These are phyloP conservation scores for Dendrostoma leiphaemia DNA, from an alignment of 2,329 filamentous ascomycete species.

Conservation along the genomic window DNA sequence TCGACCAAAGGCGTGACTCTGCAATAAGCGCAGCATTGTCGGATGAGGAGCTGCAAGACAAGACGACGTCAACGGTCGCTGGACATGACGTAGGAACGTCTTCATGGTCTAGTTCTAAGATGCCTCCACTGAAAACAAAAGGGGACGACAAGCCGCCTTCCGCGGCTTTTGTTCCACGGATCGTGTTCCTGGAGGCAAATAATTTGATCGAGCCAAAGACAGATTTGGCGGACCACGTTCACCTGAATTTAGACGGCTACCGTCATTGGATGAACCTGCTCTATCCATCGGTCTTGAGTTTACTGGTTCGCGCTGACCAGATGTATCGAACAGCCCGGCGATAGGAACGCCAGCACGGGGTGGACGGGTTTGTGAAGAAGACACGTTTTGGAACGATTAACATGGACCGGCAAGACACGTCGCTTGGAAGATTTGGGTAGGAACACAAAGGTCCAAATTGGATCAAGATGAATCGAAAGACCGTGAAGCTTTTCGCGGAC, in stretches of 20 bases:
- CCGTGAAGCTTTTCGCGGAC: not conserved
- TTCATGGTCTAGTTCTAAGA: not conserved
- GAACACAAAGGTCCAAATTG: conserved; percentile 1
- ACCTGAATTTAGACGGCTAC: conserved; percentile 23
- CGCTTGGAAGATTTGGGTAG: not conserved
- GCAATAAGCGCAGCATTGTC: not conserved
- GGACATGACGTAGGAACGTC: not conserved
- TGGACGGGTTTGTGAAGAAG: not conserved
- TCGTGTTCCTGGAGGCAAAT: conserved; percentile 8
- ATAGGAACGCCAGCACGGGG: not conserved
- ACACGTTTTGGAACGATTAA: not conserved
- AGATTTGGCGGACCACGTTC: conserved; percentile 22
- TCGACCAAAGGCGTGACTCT: conserved; percentile 1
- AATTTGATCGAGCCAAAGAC: not conserved
- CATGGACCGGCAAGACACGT: not conserved
- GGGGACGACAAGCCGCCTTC: not conserved
- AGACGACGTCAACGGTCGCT: not conserved
- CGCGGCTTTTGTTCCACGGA: too few species aligned
- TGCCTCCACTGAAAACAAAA: not conserved
- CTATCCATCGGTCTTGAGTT: not conserved
- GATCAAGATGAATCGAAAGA: not conserved
- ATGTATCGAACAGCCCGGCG: not conserved
- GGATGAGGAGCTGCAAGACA: not conserved
- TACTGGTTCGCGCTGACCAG: conserved; percentile 1
- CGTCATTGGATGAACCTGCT: conserved; percentile 19